Percentiles rank a stretch among this genome's conserved stretches.
Evolutionary conservation across 2,329 filamentous ascomycete genomes (phyloP).

Genomic region (Diaporthe aspalathi): DNA sequence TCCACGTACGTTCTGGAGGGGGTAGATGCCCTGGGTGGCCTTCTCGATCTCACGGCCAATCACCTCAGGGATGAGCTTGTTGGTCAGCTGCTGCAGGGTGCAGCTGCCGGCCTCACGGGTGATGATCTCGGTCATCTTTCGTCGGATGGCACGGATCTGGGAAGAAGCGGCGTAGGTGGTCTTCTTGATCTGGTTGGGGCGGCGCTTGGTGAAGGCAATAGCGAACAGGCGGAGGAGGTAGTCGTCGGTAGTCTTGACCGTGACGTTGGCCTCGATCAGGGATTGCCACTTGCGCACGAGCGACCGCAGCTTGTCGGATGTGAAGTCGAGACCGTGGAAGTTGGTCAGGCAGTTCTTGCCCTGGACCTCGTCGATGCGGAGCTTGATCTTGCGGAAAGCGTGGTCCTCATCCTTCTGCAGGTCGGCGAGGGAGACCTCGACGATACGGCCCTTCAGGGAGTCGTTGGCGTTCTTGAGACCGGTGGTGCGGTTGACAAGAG

Average conservation of each 20-base stretch:
- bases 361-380: slow-evolving; percentile 98
- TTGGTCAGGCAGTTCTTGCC: slow-evolving; percentile 99
- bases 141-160: slow-evolving; percentile 97
- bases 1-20: slow-evolving; percentile 89
- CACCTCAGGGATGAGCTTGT: slow-evolving; percentile 99
- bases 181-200: slow-evolving; percentile 99
- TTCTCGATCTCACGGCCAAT: slow-evolving; percentile 99
- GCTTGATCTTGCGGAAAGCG: slow-evolving; percentile 99
- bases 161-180: slow-evolving; percentile 98
- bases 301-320: slow-evolving; percentile 99
- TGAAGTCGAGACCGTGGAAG: slow-evolving; percentile 99
- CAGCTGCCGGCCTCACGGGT: slow-evolving; percentile 93
- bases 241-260: slow-evolving; percentile 99
- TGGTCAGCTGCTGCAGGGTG: slow-evolving; percentile 95
- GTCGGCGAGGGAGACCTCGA: slow-evolving; percentile 98
- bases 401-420: slow-evolving; percentile 99
- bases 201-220: slow-evolving; percentile 99
- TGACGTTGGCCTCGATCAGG: slow-evolving; percentile 99
- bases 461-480: slow-evolving; percentile 99
- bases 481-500: slow-evolving; percentile 98
- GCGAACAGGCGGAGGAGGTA: slow-evolving; percentile 99
- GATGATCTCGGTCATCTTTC: slow-evolving; percentile 99
- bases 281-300: slow-evolving; percentile 99
- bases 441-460: slow-evolving; percentile 96
- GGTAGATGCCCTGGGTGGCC: slow-evolving; percentile 99